A percentile compares a stretch with the other conserved stretches of the same genome.
phyloP scores from a whole-genome alignment of 805 yeast species.

The Kodamaea hsintzibuensis region DNA sequence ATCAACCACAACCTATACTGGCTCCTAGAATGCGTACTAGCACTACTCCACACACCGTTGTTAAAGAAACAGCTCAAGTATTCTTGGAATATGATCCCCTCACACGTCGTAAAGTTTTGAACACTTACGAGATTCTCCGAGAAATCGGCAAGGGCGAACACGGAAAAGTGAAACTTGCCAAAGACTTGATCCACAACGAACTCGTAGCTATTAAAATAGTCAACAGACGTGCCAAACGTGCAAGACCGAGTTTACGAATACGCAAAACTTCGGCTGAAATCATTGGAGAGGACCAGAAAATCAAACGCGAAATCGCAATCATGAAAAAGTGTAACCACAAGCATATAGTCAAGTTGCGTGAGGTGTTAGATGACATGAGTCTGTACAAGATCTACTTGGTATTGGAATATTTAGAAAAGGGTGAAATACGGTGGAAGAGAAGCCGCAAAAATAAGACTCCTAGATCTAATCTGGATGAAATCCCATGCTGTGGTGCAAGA shows the following conservation, averaged over 20 bases:
- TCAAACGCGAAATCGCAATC: slow-evolving; percentile 45
- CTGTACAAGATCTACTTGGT: slow-evolving; percentile 88
- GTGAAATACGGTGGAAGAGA: slow-evolving; percentile 82
- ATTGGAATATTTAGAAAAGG: slow-evolving; percentile 84
- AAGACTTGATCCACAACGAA: slow-evolving; percentile 60
- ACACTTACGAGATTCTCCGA: slow-evolving; percentile 82
- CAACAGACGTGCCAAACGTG: slow-evolving; percentile 56
- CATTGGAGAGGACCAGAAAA: slow-evolving; percentile 30
- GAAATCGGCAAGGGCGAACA: slow-evolving; percentile 97
- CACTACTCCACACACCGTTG: slow-evolving; percentile 28
- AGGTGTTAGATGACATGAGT: slow-evolving; percentile 80
- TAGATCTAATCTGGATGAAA: slow-evolving; percentile 34
- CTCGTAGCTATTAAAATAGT: slow-evolving; percentile 93
- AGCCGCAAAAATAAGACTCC: slow-evolving; percentile 14
- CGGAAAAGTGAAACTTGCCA: slow-evolving; percentile 94
- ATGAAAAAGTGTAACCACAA: slow-evolving; percentile 49
- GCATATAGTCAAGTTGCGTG: slow-evolving; percentile 42
- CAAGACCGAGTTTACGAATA: slow-evolving; percentile 32
- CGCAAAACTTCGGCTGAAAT: slow-evolving; percentile 17
- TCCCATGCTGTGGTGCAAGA: slow-evolving; percentile 34
- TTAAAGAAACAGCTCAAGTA: slow-evolving; percentile 81
- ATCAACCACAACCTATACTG: not conserved
- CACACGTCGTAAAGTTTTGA: slow-evolving; percentile 74
- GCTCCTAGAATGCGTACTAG: not conserved
- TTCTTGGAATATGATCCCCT: slow-evolving; percentile 87